Base-by-base conservation (phyloP, 169 alveolate genomes). In the Eimeria praecox region DNA sequence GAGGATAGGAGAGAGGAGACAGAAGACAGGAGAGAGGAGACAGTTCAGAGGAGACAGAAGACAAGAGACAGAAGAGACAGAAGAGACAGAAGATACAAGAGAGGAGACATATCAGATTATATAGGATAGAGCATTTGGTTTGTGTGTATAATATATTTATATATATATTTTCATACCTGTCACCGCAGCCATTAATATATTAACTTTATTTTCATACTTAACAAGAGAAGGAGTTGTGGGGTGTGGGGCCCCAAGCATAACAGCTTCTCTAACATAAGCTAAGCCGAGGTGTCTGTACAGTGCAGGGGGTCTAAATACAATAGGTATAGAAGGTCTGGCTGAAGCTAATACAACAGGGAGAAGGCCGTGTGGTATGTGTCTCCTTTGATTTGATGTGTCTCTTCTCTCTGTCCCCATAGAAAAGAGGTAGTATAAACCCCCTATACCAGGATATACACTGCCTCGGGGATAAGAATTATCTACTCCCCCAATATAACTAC, bases 381-480 rank as follows among this genome's bases (percentile, higher is more conserved):
- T n/a, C 9, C 16, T 20, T 46, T 24, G n/a, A 22, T n/a, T 52
- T 22, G 30, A 22, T 8, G 18, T 54, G 40, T 44, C 35, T 78
- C 46, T 86, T 4, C 42, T n/a, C n/a, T n/a, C n/a, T 6, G 80
- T 14, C 18, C 94, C 87, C 54, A 38, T 40, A 66, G 94, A 59
- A 14, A 89, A 66, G 73, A 89, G 14, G 30, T 69, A 89, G 52
- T 33, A 27, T 2, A 89, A 86, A 2, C 66, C 64, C 5, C 94
- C 94, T 3, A 89, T n/a, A 20, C 94, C 94, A 27, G 94, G 94
- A 49, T 89, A 89, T 14, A 64, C 86, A 20, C 35, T 44, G 35
- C 87, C 87, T 33, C 86, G 75, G 9, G 86, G 59, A 69, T 64
- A 89, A 35, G 73, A 10, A 16, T 52, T 38, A 27, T 89, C 94